phyloP scores from a whole-genome alignment of 176 grass and related monocot species.

The Chrysopogon serrulatus region DNA sequence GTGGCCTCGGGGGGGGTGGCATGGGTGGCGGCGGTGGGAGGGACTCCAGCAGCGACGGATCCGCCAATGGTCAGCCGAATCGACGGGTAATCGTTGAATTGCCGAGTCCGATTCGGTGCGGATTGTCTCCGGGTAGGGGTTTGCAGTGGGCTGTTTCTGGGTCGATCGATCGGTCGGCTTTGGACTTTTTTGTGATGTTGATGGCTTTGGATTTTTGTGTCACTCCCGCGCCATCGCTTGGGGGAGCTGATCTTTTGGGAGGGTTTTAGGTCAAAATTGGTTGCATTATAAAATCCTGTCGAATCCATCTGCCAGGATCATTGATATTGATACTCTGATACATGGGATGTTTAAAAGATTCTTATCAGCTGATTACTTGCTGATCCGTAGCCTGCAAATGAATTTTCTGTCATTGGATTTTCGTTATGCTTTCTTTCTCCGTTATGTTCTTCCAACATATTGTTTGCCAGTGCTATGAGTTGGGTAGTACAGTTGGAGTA shows the following conservation, averaged over 20 bases:
- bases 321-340: not conserved
- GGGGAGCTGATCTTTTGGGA: not conserved
- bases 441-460: not conserved
- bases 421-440: not conserved
- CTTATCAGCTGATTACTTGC: not conserved
- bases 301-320: not conserved
- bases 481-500: not conserved
- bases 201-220: slow-evolving; percentile 22
- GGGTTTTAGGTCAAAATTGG: slow-evolving; percentile 23
- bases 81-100: slow-evolving; percentile 42
- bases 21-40: slow-evolving; percentile 21
- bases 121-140: slow-evolving; percentile 13
- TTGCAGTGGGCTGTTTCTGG: not conserved
- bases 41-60: slow-evolving; percentile 86
- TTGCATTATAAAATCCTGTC: not conserved
- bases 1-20: not conserved
- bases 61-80: slow-evolving; percentile 52
- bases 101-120: not conserved
- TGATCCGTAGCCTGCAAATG: not conserved
- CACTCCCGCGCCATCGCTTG: not conserved
- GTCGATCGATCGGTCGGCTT: slow-evolving; percentile 15
- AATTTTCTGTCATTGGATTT: not conserved
- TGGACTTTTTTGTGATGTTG: slow-evolving; percentile 21
- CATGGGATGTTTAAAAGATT: not conserved
- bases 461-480: slow-evolving; percentile 1